Percentiles rank a stretch among this genome's conserved stretches.
Evolutionary conservation across 148 eudicot genomes (phyloP).

Genomic region (Talinum fruticosum): DNA sequence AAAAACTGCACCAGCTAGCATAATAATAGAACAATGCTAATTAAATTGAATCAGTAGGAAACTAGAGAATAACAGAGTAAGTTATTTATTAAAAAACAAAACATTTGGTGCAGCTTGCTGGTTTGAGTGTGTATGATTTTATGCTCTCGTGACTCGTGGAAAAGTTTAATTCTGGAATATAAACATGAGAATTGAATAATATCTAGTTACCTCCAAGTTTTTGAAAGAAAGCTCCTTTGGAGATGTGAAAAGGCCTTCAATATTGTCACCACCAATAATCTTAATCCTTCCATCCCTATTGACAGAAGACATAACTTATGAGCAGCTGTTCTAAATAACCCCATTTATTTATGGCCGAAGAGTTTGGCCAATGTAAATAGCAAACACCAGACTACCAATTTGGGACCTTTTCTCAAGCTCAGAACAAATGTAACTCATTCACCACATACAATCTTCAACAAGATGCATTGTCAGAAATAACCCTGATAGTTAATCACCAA

Average conservation of each 20-base stretch:
- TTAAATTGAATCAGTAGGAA: constrained; percentile 1
- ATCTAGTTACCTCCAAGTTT: constrained; percentile 61
- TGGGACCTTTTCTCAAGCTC: constrained; percentile 9
- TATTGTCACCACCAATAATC: constrained; percentile 76
- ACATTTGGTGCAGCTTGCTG: background rate
- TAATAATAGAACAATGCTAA: background rate
- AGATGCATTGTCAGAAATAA: constrained; percentile 2
- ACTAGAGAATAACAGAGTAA: background rate
- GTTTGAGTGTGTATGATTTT: background rate
- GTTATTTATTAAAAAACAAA: background rate
- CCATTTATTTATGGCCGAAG: background rate
- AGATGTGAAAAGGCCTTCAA: constrained; percentile 85
- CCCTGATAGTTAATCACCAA: background rate
- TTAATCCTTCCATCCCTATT: constrained; percentile 95
- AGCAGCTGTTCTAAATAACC: background rate
- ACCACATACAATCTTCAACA: background rate
- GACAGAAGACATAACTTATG: constrained; percentile 16
- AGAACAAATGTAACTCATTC: background rate
- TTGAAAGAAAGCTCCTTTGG: constrained; percentile 67
- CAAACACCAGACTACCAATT: background rate
- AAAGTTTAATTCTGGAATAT: background rate
- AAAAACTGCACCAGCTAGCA: background rate
- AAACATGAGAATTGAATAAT: background rate
- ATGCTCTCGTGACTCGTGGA: background rate
- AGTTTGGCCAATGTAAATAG: background rate